Conservation (phyloP, 169 alveolate species). For the Plasmodium vinckei region DNA sequence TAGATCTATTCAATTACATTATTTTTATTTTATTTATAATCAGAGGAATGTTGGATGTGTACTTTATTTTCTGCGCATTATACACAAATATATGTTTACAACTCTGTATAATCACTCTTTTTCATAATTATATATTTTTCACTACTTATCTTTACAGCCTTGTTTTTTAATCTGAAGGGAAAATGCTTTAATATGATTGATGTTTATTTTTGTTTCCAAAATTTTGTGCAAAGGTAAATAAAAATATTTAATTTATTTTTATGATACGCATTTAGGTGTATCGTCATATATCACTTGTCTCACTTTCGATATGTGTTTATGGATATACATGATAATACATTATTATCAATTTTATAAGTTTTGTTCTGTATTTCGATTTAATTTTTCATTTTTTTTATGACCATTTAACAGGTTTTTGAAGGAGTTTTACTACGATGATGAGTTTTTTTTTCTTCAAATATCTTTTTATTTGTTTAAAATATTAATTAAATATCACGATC, state of each 20-base stretch:
- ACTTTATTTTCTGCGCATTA: not conserved
- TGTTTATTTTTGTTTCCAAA: conserved; percentile 77
- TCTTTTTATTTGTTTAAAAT: conserved; percentile 80
- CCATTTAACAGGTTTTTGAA: conserved; percentile 71
- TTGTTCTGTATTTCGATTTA: too few relatives aligned
- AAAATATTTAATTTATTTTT: not conserved
- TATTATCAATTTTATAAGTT: too few relatives aligned
- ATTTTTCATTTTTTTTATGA: too few relatives aligned
- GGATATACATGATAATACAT: not conserved
- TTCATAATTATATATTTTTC: conserved; percentile 1
- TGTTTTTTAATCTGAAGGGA: conserved; percentile 78
- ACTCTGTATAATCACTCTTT: not conserved
- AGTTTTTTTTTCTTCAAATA: conserved; percentile 80
- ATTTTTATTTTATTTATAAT: too few relatives aligned
- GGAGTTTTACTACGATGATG: conserved; percentile 80
- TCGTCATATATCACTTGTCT: not conserved
- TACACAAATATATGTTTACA: not conserved
- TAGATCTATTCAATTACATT: too few relatives aligned
- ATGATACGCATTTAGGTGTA: not conserved
- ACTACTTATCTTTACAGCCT: conserved; percentile 61
- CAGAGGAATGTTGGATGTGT: too few relatives aligned
- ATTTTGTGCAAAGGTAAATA: conserved; percentile 73
- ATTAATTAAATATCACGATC: conserved; percentile 83
- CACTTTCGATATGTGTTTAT: not conserved
- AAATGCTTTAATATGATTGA: conserved; percentile 72